Percentiles rank a stretch among this genome's conserved stretches.
Evolutionary conservation across 345 rosid species (phyloP).

Genomic region (Sapria himalayana): DNA sequence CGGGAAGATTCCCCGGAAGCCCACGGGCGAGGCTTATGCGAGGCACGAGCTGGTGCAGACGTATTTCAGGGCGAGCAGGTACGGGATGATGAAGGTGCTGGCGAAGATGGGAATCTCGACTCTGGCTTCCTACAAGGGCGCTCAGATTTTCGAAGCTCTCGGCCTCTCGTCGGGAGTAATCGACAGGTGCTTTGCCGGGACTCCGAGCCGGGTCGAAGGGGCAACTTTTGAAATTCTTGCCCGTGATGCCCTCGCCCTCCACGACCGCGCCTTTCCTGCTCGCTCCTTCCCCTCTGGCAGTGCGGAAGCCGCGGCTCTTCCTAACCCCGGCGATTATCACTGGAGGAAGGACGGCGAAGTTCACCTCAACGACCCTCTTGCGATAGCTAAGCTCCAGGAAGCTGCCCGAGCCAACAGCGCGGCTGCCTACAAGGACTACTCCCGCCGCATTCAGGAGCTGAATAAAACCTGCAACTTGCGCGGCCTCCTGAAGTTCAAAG

Average conservation of each 20-base stretch:
- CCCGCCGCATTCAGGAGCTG: constrained; percentile 71
- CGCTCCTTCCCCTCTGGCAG: constrained; percentile 67
- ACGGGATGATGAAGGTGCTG: constrained; percentile 99
- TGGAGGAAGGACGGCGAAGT: constrained; percentile 96
- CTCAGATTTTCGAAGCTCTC: constrained; percentile 96
- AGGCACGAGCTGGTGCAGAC: constrained; percentile 72
- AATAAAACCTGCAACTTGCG: constrained; percentile 87
- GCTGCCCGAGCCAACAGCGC: constrained; percentile 83
- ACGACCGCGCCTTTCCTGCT: constrained; percentile 74
- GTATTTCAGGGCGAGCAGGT: constrained; percentile 93
- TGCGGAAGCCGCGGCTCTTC: constrained; percentile 81
- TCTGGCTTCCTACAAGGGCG: constrained; percentile 94
- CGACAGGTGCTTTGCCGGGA: constrained; percentile 91
- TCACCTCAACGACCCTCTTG: constrained; percentile 96
- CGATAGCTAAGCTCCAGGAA: constrained; percentile 86
- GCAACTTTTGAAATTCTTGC: constrained; percentile 99
- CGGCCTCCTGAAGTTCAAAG: constrained; percentile 79
- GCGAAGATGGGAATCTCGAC: constrained; percentile 99
- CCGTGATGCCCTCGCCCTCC: constrained; percentile 58
- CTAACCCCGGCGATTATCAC: constrained; percentile 94
- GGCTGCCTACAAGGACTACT: constrained; percentile 86
- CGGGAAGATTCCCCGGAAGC: constrained; percentile 83
- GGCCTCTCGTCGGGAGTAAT: constrained; percentile 96
- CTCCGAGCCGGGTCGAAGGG: constrained; percentile 98
- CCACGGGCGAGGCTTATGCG: constrained; percentile 59